Base-by-base conservation (phyloP, 768 basidiomycete genomes). In the Suillus alpinus region DNA sequence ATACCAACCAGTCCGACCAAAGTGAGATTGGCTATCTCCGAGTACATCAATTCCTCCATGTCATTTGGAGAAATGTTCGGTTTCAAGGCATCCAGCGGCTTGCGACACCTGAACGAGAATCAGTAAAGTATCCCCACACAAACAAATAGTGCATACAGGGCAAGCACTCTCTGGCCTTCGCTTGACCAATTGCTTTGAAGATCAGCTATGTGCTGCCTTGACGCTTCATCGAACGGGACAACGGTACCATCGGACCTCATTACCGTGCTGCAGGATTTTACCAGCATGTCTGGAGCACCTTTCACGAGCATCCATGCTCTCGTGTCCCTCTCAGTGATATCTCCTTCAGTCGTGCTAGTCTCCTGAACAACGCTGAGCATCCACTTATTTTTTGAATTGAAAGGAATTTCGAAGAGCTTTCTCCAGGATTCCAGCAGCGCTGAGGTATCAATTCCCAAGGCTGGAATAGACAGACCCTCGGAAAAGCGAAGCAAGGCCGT, bases 261-360 rank as follows among this genome's bases (percentile, higher is more conserved):
- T 44, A 75, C 74, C 6, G 53, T 61, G 6, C 68, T 73, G 60
- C 82, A 83, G 18, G 69, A 68, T 10, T 71, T 72, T 59, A 83
- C 76, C 31, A 84, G 73, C 23, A 83, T 73, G 59, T 87, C 86
- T 0, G 86, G 86, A 1, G 84, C 86, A n/a, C 85, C 85, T 68
- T 86, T 86, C 68, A 79, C 77, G 53, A 81, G 72, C 60, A 86
- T 69, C 69, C 79, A 70, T 0, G 61, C 66, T 37, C 6, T 64
- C 7, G 57, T 32, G 6, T 44, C 41, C 52, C 63, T 58, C 58
- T 65, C 53, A 46, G 40, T 47, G 18, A 62, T 55, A 2, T 64
- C 50, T 26, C 62, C 55, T 14, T 64, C 43, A n/a, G 51, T 51
- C 56, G 62, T 9, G 63, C 65, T 49, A 64, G 67, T 61, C 39